phyloP scores from a whole-genome alignment of 768 basidiomycete species.

The Boletus eberwhitei region DNA sequence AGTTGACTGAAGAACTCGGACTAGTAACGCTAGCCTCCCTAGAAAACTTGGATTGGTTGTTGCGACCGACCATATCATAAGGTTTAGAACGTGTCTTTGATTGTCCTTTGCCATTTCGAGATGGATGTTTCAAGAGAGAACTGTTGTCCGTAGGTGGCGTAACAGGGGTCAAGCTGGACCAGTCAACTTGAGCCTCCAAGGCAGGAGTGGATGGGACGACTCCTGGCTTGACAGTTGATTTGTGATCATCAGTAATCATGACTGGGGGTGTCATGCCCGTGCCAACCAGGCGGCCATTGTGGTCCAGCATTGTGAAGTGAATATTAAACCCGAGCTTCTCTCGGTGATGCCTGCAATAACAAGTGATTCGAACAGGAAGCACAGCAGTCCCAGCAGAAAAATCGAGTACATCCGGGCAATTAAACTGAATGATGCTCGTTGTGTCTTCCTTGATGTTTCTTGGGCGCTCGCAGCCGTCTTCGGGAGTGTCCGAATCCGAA shows the following conservation, averaged over 20 bases:
- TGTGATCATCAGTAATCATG: slow-evolving; percentile 99
- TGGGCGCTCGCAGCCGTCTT: slow-evolving; percentile 49
- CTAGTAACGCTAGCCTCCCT: slow-evolving; percentile 57
- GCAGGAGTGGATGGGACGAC: slow-evolving; percentile 32
- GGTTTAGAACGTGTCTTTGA: slow-evolving; percentile 66
- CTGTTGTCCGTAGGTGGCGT: slow-evolving; percentile 30
- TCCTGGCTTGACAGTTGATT: slow-evolving; percentile 52
- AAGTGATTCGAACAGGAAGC: slow-evolving; percentile 93
- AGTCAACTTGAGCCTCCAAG: slow-evolving; percentile 44
- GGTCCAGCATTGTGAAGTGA: slow-evolving; percentile 81
- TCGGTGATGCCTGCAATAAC: slow-evolving; percentile 97
- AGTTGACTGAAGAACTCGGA: slow-evolving; percentile 45
- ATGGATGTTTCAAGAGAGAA: slow-evolving; percentile 46
- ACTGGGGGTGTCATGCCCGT: slow-evolving; percentile 83
- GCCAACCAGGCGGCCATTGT: slow-evolving; percentile 75
- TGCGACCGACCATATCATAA: slow-evolving; percentile 46
- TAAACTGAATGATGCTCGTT: slow-evolving; percentile 91
- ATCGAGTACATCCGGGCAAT: slow-evolving; percentile 86
- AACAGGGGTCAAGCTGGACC: slow-evolving; percentile 39
- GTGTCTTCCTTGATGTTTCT: slow-evolving; percentile 55
- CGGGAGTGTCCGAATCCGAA: slow-evolving; percentile 68
- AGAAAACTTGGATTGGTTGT: slow-evolving; percentile 42
- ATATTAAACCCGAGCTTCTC: slow-evolving; percentile 96
- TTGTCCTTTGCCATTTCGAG: slow-evolving; percentile 43
- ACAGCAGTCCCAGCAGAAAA: slow-evolving; percentile 84